Base-by-base conservation (phyloP, 768 basidiomycete species). In the Kondoa malvinella region DNA sequence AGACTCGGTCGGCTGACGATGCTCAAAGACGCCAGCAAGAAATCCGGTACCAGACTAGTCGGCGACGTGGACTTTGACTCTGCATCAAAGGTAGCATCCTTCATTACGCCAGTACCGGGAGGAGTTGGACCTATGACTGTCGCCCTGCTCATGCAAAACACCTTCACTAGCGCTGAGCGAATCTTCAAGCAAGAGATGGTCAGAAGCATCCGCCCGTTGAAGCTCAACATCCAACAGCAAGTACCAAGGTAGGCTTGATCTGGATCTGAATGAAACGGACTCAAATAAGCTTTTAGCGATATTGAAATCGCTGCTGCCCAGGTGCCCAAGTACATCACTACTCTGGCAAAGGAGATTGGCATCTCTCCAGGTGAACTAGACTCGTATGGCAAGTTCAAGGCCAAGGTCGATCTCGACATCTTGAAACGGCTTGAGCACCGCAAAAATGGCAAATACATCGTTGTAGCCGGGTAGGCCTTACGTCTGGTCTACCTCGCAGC, bases 111-210 rank as follows among this genome's bases (percentile, higher is more conserved):
- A 26, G 95, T 99, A 29, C 95, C 95, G 0, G 95, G 95, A 77
- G 95, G 95, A 67, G 95, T 99, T 65, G 95, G 95, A 15, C 95
- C 95, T n/a, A 95, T 97, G 92, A 99, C 95, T 16, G 95, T 99
- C 68, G 95, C 95, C 26, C 82, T 96, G 80, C 85, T 99, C 71
- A 96, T 99, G 92, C 83, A 85, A 75, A 99, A 97, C 78, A 94
- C 92, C 1, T 79, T 90, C 72, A 80, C 82, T 71, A 87, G 90
- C 61, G 92, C 92, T 27, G 83, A 88, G 76, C 85, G 88, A 64
- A 81, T 85, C 64, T 92, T 87, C 82, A 83, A 83, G 64, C 78
- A 83, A 57, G 83, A 85, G 61, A 76, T 81, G 15, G 82, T 85
- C 67, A 86, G 85, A 74, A 78, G 92, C 65, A 65, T 72, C 76